Evolutionary conservation across 2,329 filamentous ascomycete species (phyloP).

Genomic region (Sporothrix sp.): DNA sequence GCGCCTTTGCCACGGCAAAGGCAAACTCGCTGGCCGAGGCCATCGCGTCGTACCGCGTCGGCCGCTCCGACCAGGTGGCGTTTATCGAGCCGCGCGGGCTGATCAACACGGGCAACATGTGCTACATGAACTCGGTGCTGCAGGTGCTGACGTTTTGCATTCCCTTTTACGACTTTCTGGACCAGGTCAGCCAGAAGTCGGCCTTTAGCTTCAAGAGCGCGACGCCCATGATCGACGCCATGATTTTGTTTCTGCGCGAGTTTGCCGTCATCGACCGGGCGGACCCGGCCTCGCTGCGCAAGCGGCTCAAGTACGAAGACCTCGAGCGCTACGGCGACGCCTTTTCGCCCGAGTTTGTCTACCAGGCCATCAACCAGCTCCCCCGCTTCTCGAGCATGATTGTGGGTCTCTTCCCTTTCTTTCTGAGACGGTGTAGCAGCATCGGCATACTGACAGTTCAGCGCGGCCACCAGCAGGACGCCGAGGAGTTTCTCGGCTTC

Average conservation of each 20-base stretch:
- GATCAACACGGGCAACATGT: constrained; percentile 97
- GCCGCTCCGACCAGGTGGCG: constrained; percentile 54
- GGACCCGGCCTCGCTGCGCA: constrained; percentile 59
- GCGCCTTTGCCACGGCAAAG: constrained; percentile 35
- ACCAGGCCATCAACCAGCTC: constrained; percentile 79
- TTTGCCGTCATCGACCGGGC: constrained; percentile 81
- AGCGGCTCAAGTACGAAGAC: constrained; percentile 69
- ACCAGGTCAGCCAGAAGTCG: constrained; percentile 74
- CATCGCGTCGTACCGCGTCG: constrained; percentile 61
- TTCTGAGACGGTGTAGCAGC: no score
- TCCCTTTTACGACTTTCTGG: constrained; percentile 90
- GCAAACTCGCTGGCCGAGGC: constrained; percentile 63
- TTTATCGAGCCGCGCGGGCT: constrained; percentile 90
- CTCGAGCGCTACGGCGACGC: constrained; percentile 84
- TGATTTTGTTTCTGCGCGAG: constrained; percentile 95
- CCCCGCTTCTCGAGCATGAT: constrained; percentile 88
- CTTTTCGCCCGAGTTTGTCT: constrained; percentile 90
- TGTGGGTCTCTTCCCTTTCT: constrained; percentile 38
- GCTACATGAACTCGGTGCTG: constrained; percentile 98
- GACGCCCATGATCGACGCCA: constrained; percentile 85
- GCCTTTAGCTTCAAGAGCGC: constrained; percentile 91
- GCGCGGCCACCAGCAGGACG: constrained; percentile 95
- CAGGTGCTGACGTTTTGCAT: constrained; percentile 91
- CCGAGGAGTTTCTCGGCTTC: constrained; percentile 92
- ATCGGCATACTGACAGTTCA: no score